Conservation (phyloP, 768 basidiomycete species). For the Leccinum longicurvipes region DNA sequence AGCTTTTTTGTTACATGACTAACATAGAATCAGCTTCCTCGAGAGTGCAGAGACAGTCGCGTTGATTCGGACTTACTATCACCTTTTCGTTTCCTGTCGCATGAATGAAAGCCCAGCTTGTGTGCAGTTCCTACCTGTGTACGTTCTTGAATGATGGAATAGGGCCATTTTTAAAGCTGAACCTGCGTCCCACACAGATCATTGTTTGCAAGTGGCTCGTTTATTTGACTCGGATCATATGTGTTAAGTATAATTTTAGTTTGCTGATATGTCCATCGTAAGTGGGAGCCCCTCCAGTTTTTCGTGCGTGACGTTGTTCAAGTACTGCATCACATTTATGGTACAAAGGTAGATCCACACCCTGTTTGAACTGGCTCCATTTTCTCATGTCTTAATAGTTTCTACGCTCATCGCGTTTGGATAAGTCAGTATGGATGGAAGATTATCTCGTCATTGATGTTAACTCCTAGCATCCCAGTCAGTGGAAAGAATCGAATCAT, state of each 20-base stretch:
- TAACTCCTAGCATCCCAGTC: slow-evolving; percentile 11
- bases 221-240: too few species aligned
- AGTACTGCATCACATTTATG: slow-evolving; percentile 18
- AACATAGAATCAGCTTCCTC: slow-evolving; percentile 6
- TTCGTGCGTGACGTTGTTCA: not conserved
- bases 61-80: not conserved
- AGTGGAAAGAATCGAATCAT: slow-evolving; percentile 16
- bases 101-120: not conserved
- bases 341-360: slow-evolving; percentile 16
- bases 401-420: slow-evolving; percentile 28
- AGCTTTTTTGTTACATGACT: not conserved
- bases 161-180: not conserved
- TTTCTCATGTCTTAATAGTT: slow-evolving; percentile 10
- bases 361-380: not conserved
- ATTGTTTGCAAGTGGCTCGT: not conserved
- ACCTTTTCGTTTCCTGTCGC: slow-evolving; percentile 11
- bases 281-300: not conserved
- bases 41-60: slow-evolving; percentile 3
- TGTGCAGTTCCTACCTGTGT: slow-evolving; percentile 2
- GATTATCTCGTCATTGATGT: not conserved
- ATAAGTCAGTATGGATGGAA: slow-evolving; percentile 17
- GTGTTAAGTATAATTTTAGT: too few species aligned
- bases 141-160: not conserved
- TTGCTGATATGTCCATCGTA: too few species aligned
- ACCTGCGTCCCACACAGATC: not conserved